Percentiles rank a stretch among this genome's conserved stretches.
These are phyloP conservation scores for Leptomonas pyrrhocoris DNA, from an alignment of 208 protist genomes.

Conservation along the genomic window DNA sequence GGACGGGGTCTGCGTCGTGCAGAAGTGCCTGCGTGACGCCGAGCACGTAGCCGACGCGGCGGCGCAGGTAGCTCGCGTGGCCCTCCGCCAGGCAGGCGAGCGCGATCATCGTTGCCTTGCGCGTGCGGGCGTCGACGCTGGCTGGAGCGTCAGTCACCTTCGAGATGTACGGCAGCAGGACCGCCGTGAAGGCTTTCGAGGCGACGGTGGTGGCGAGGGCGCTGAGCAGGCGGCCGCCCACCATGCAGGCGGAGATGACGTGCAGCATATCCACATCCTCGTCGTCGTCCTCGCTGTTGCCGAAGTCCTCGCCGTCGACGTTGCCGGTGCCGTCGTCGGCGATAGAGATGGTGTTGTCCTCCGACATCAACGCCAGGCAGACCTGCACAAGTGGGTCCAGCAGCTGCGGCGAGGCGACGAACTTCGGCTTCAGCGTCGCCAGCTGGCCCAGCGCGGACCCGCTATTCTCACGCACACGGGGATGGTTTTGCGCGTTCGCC, in stretches of 20 bases:
- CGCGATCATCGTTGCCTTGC: constrained; percentile 81
- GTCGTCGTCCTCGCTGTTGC: constrained; percentile 36
- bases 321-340: constrained; percentile 40
- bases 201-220: constrained; percentile 55
- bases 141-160: constrained; percentile 46
- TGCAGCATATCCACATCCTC: constrained; percentile 67
- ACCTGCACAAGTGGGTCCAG: constrained; percentile 63
- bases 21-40: constrained; percentile 55
- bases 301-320: constrained; percentile 37
- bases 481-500: constrained; percentile 32
- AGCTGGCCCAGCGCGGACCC: constrained; percentile 58
- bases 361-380: constrained; percentile 70
- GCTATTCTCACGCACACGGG: constrained; percentile 60
- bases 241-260: constrained; percentile 62
- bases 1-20: constrained; percentile 49
- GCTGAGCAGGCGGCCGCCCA: constrained; percentile 72
- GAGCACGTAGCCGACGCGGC: constrained; percentile 75
- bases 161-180: constrained; percentile 60
- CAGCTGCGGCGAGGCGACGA: constrained; percentile 51
- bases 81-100: constrained; percentile 73
- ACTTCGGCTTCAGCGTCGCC: constrained; percentile 62
- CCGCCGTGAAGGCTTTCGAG: constrained; percentile 59
- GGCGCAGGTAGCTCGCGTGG: constrained; percentile 69
- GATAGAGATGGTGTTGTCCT: constrained; percentile 75
- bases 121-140: constrained; percentile 32